A percentile compares a stretch with the other conserved stretches of the same genome.
phyloP scores from a whole-genome alignment of 2,329 filamentous ascomycete genomes.

The Chaetomium olivaceum region DNA sequence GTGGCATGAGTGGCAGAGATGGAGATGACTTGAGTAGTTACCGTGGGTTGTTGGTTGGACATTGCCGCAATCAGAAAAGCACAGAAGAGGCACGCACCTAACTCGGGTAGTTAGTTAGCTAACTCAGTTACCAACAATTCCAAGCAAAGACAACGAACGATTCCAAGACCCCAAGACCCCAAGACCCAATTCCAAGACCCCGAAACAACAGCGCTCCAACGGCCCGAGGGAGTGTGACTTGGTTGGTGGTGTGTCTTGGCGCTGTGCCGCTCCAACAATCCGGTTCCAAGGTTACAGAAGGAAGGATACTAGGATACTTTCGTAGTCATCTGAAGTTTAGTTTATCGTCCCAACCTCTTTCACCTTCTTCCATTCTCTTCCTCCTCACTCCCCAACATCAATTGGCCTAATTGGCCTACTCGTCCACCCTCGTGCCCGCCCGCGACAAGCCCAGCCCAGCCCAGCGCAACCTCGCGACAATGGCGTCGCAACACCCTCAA shows the following conservation, averaged over 20 bases:
- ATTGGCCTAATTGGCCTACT: slow-evolving; percentile 16
- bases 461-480: not conserved
- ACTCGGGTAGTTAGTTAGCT: too few relatives aligned
- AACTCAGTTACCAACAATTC: not conserved
- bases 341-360: not conserved
- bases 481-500: slow-evolving; percentile 5
- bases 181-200: too few relatives aligned
- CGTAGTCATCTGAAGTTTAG: not conserved
- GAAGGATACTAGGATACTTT: too few relatives aligned
- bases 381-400: not conserved
- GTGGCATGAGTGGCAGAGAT: too few relatives aligned
- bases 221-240: too few relatives aligned
- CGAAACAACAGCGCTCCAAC: not conserved
- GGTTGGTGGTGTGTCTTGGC: not conserved
- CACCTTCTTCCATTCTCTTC: not conserved
- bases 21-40: not conserved
- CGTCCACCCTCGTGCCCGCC: too few relatives aligned
- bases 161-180: too few relatives aligned
- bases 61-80: not conserved
- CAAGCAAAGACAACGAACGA: not conserved
- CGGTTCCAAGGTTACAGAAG: not conserved
- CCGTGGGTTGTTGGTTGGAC: not conserved
- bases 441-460: not conserved
- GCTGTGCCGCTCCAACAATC: not conserved
- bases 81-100: not conserved